A percentile compares a stretch with the other conserved stretches of the same genome.
These are phyloP conservation scores for Clavulina sp. DNA, from an alignment of 768 basidiomycete species.

Conservation along the genomic window DNA sequence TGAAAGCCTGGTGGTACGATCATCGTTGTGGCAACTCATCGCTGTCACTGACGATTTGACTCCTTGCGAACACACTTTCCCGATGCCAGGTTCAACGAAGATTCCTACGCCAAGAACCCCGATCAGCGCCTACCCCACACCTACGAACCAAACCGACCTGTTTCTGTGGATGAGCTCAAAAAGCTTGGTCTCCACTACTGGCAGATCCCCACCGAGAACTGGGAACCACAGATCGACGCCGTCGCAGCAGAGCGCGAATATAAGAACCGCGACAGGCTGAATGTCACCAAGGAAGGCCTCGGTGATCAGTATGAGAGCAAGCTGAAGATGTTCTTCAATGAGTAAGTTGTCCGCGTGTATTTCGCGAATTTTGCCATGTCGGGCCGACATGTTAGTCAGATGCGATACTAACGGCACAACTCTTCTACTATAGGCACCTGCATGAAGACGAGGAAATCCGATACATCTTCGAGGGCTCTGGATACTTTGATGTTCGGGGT, in stretches of 20 bases:
- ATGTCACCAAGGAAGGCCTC: constrained; percentile 58
- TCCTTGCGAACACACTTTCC: no score
- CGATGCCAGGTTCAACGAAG: constrained; percentile 2
- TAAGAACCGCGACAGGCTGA: constrained; percentile 70
- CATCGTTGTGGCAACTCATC: no score
- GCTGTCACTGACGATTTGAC: no score
- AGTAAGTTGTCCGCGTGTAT: constrained; percentile 29
- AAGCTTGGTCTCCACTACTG: constrained; percentile 49
- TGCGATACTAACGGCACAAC: background rate
- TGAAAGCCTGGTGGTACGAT: no score
- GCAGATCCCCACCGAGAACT: constrained; percentile 43
- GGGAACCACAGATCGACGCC: constrained; percentile 34
- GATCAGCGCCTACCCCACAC: constrained; percentile 76
- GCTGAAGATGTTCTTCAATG: constrained; percentile 68
- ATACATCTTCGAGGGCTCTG: constrained; percentile 70
- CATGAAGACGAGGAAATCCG: constrained; percentile 95
- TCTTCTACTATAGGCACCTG: constrained; percentile 42
- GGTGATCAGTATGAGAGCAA: constrained; percentile 73
- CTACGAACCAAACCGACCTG: constrained; percentile 31
- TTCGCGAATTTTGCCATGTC: background rate
- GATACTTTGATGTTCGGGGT: constrained; percentile 88
- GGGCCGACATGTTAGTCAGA: background rate
- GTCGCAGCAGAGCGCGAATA: constrained; percentile 55
- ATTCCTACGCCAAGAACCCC: constrained; percentile 26
- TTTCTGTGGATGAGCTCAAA: constrained; percentile 31